These are phyloP conservation scores for Cladobotryum protrusum DNA, from an alignment of 2,329 filamentous ascomycete genomes.

Conservation along the genomic window DNA sequence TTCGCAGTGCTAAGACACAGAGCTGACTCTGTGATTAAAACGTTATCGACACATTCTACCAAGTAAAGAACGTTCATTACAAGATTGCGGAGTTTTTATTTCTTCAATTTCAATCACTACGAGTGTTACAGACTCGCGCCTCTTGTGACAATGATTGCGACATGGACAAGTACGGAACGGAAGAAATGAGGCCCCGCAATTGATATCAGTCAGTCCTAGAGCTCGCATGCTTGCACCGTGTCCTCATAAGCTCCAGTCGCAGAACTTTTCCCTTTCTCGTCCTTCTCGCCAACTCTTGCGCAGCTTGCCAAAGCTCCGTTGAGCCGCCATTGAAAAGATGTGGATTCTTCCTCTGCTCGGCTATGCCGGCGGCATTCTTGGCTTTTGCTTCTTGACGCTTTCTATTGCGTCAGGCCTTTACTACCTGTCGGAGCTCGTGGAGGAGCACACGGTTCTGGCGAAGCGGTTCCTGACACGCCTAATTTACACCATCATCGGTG, in stretches of 20 bases:
- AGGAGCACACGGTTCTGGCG: constrained; percentile 91
- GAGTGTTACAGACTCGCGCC: background rate
- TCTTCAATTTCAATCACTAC: background rate
- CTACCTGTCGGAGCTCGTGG: constrained; percentile 95
- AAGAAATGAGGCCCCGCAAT: background rate
- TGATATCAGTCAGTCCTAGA: background rate
- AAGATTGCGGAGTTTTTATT: background rate
- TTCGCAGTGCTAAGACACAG: background rate
- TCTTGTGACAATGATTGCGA: background rate
- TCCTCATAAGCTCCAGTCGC: background rate
- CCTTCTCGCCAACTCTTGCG: background rate
- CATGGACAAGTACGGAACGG: background rate
- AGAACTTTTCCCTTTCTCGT: background rate
- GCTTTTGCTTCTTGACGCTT: constrained; percentile 90
- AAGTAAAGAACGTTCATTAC: background rate
- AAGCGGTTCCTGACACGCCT: constrained; percentile 79
- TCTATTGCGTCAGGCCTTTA: constrained; percentile 98
- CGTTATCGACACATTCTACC: background rate
- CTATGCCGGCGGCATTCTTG: constrained; percentile 78
- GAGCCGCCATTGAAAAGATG: constrained; percentile 51
- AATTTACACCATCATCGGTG: constrained; percentile 72
- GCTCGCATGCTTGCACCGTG: background rate
- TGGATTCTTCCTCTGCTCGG: constrained; percentile 93
- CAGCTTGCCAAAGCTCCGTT: background rate
- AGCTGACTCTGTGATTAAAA: background rate